Percentiles rank a stretch among this genome's conserved stretches.
These are phyloP conservation scores for Polyplosphaeria fusca DNA, from an alignment of 495 filamentous ascomycete genomes.

Conservation along the genomic window DNA sequence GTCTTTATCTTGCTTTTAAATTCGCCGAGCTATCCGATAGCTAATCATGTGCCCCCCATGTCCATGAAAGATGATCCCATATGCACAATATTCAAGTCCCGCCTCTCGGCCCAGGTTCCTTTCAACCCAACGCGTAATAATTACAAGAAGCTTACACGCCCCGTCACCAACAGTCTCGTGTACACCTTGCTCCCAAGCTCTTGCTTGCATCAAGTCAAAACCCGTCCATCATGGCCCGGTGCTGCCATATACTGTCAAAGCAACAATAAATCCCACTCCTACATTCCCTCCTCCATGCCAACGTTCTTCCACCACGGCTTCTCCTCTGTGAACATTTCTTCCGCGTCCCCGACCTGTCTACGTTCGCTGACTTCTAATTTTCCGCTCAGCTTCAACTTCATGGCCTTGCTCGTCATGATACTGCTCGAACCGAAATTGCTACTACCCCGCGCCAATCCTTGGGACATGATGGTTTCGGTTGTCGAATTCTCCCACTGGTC, in stretches of 20 bases:
- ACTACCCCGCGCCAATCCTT: conserved; percentile 71
- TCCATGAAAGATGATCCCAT: no score
- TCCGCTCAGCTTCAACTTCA: conserved; percentile 54
- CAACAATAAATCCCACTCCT: no score
- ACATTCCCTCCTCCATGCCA: conserved; percentile 43
- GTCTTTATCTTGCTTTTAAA: no score
- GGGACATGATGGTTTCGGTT: conserved; percentile 47
- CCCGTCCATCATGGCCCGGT: background rate
- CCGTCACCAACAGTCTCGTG: background rate
- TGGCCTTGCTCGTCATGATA: conserved; percentile 41
- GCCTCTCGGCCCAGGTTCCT: no score
- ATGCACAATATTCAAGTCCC: no score
- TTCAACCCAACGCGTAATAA: conserved; percentile 4
- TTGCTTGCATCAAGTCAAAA: background rate
- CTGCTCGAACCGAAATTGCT: conserved; percentile 2
- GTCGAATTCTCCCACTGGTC: conserved; percentile 50
- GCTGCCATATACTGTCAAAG: no score
- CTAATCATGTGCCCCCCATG: no score
- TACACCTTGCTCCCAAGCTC: background rate
- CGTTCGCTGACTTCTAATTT: conserved; percentile 74
- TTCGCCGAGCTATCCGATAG: no score
- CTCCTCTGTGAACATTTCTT: conserved; percentile 56
- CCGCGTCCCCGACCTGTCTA: conserved; percentile 82
- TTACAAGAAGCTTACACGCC: conserved; percentile 17
- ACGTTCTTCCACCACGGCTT: conserved; percentile 42